Percentiles rank a stretch among this genome's conserved stretches.
Conservation (phyloP, 169 alveolate genomes). For the Miamiensis avidus region DNA sequence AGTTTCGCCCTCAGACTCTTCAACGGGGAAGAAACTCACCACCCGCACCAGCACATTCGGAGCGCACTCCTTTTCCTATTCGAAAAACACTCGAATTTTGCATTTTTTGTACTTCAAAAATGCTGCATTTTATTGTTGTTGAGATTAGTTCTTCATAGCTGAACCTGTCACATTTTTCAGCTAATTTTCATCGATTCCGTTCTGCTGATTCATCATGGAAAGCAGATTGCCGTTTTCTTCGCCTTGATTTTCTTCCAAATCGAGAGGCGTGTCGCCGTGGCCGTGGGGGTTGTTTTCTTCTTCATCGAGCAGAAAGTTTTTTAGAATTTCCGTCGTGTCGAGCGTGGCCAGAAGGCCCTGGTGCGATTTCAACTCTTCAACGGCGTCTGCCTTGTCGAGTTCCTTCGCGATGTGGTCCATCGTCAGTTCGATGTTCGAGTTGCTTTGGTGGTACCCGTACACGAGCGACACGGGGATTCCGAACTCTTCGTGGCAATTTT, state of each 20-base stretch:
- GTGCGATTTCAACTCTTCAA: neutral
- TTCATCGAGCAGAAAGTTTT: constrained; percentile 20
- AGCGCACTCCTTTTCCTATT: neutral
- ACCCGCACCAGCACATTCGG: neutral
- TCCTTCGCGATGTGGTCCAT: constrained; percentile 11
- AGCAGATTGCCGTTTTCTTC: neutral
- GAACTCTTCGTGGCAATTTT: constrained; percentile 7
- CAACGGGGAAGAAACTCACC: neutral
- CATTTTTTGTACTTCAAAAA: too few relatives aligned
- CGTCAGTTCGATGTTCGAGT: constrained; percentile 1
- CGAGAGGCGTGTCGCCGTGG: too few relatives aligned
- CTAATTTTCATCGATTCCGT: constrained; percentile 6
- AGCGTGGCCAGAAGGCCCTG: constrained; percentile 5
- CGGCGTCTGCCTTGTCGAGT: neutral
- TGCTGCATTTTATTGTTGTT: neutral
- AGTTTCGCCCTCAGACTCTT: neutral
- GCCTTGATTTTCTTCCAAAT: neutral
- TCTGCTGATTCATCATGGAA: neutral
- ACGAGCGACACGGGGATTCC: constrained; percentile 16
- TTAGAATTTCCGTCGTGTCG: constrained; percentile 3
- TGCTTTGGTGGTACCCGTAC: constrained; percentile 10
- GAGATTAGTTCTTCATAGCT: neutral
- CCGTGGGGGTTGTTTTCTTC: constrained; percentile 1
- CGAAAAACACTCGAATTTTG: neutral
- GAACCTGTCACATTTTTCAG: neutral